Evolutionary conservation across 2,329 filamentous ascomycete genomes (phyloP).

Genomic region (Pseudopithomyces chartarum): DNA sequence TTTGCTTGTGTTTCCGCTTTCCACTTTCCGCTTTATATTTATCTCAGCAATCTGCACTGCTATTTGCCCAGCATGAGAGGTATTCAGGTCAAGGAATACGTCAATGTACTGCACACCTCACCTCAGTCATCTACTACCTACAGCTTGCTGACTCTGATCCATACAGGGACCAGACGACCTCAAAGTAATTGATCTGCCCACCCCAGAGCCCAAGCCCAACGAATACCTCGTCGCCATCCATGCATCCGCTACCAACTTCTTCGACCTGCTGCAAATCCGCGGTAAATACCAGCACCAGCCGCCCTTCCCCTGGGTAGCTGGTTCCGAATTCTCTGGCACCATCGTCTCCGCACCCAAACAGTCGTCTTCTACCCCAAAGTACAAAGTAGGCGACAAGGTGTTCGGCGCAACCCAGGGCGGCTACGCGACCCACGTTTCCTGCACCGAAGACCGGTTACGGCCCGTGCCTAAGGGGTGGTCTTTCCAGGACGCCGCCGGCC

Average conservation of each 20-base stretch:
- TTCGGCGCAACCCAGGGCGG: slow-evolving; percentile 88
- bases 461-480: slow-evolving; percentile 82
- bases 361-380: slow-evolving; percentile 57
- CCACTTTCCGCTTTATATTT: neutral
- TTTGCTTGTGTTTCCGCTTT: no score
- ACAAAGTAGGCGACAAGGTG: slow-evolving; percentile 78
- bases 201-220: slow-evolving; percentile 70
- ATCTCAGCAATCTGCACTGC: neutral
- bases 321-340: slow-evolving; percentile 83
- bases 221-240: slow-evolving; percentile 89
- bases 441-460: slow-evolving; percentile 68
- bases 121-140: slow-evolving; percentile 17
- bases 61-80: slow-evolving; percentile 64
- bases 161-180: slow-evolving; percentile 77
- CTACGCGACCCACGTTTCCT: slow-evolving; percentile 77
- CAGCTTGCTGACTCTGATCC: slow-evolving; percentile 2
- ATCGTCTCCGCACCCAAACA: slow-evolving; percentile 69
- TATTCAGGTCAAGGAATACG: slow-evolving; percentile 75
- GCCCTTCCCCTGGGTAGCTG: slow-evolving; percentile 84
- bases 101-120: slow-evolving; percentile 60
- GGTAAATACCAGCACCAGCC: slow-evolving; percentile 96
- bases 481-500: slow-evolving; percentile 80
- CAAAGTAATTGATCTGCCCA: slow-evolving; percentile 72
- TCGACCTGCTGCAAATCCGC: slow-evolving; percentile 92
- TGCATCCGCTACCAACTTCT: slow-evolving; percentile 92